phyloP scores from a whole-genome alignment of 1,139 yeast species.

The Saccharomyces hybrid region DNA sequence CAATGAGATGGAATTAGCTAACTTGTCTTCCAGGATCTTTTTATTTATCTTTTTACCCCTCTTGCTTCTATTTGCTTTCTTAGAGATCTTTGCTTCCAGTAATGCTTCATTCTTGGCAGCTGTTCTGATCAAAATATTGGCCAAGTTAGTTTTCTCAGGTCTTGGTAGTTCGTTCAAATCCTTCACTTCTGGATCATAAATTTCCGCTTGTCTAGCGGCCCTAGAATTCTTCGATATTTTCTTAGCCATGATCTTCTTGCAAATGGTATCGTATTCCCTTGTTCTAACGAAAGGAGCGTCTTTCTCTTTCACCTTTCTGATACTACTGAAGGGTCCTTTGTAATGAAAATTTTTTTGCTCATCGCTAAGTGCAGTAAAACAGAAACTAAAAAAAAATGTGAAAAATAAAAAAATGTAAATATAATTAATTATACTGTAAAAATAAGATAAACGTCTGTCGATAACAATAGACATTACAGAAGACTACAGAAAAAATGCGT shows the following conservation, averaged over 20 bases:
- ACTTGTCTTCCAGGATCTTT: constrained; percentile 31
- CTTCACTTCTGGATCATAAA: constrained; percentile 42
- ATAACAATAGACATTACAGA: not conserved
- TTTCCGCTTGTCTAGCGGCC: constrained; percentile 66
- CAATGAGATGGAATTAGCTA: constrained; percentile 33
- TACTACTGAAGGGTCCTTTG: not conserved
- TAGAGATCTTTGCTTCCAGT: constrained; percentile 48
- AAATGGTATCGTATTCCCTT: not conserved
- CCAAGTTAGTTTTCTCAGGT: constrained; percentile 49
- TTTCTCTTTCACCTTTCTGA: not conserved
- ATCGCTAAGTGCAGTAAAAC: not conserved
- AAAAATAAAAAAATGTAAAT: too few relatives aligned
- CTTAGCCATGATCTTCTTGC: constrained; percentile 22
- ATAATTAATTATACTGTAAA: not conserved
- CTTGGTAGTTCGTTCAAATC: constrained; percentile 49
- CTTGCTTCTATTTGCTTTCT: constrained; percentile 34
- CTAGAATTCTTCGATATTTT: constrained; percentile 61
- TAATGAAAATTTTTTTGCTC: not conserved
- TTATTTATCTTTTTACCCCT: constrained; percentile 29
- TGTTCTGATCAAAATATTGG: constrained; percentile 60
- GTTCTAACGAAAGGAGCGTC: too few relatives aligned
- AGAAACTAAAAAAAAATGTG: not conserved
- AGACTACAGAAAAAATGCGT: not conserved
- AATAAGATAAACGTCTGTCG: not conserved
- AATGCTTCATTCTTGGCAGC: constrained; percentile 57